Percentiles rank a stretch among this genome's conserved stretches.
phyloP scores from a whole-genome alignment of 2,329 filamentous ascomycete species.

The Pseudocercospora eumusae region DNA sequence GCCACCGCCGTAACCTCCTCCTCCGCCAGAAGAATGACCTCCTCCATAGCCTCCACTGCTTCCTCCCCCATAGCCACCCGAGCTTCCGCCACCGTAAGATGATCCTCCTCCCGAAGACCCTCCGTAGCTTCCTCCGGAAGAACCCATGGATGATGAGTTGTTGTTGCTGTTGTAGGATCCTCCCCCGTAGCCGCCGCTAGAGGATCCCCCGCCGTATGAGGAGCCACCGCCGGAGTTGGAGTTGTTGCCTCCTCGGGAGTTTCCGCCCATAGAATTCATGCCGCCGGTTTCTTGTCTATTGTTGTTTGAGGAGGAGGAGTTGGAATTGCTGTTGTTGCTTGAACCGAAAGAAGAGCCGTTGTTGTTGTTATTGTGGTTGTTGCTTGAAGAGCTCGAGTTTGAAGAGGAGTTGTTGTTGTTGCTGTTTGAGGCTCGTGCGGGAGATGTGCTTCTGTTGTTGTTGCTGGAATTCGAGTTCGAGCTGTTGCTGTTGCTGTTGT shows the following conservation, averaged over 20 bases:
- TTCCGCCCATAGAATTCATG: conserved; percentile 7
- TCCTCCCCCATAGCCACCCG: conserved; percentile 11
- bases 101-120: background rate
- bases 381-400: background rate
- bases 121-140: background rate
- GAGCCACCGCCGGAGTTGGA: conserved; percentile 2
- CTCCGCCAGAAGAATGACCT: conserved; percentile 3
- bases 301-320: conserved; percentile 1
- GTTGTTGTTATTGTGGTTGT: background rate
- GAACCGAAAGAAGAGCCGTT: background rate
- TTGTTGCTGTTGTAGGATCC: conserved; percentile 6
- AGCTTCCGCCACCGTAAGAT: conserved; percentile 7
- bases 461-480: conserved; percentile 7
- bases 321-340: conserved; percentile 4
- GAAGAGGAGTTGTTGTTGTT: conserved; percentile 6
- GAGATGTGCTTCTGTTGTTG: background rate
- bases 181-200: conserved; percentile 12
- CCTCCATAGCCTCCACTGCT: background rate
- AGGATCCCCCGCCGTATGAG: background rate
- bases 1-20: conserved; percentile 6
- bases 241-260: conserved; percentile 10
- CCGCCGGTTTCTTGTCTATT: conserved; percentile 1
- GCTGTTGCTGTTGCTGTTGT: conserved; percentile 15
- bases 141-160: conserved; percentile 5
- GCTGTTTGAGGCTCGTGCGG: background rate